These are phyloP conservation scores for Rhodofomes roseus DNA, from an alignment of 1,284 basidiomycete genomes.

Conservation along the genomic window DNA sequence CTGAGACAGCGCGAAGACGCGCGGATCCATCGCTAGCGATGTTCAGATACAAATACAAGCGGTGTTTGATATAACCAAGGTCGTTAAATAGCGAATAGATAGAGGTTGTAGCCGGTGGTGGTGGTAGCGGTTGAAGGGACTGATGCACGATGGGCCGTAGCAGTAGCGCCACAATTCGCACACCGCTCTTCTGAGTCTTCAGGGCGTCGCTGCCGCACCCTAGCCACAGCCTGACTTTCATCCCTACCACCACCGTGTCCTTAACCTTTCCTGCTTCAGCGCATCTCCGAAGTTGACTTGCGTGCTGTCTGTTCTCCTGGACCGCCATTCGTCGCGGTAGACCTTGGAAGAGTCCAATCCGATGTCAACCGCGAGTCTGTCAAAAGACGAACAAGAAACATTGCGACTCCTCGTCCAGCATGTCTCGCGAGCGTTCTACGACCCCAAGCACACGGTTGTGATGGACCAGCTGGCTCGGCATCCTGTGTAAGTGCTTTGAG, in stretches of 20 bases:
- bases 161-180: background rate
- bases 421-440: conserved; percentile 93
- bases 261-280: background rate
- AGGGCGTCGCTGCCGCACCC: background rate
- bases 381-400: conserved; percentile 71
- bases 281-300: background rate
- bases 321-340: background rate
- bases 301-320: background rate
- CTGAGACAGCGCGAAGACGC: background rate
- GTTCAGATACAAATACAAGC: background rate
- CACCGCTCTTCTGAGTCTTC: too few relatives aligned
- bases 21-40: background rate
- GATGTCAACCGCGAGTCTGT: conserved; percentile 33
- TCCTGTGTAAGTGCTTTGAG: conserved; percentile 74
- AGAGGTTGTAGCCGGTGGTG: background rate
- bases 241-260: background rate
- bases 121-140: background rate
- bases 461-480: conserved; percentile 91
- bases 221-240: background rate
- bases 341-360: background rate
- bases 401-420: conserved; percentile 85
- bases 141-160: too few relatives aligned
- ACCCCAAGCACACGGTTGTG: conserved; percentile 87
- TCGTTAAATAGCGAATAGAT: conserved; percentile 5
- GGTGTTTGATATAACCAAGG: background rate